phyloP scores from a whole-genome alignment of 75 land plant species.

The Azolla pinnata region DNA sequence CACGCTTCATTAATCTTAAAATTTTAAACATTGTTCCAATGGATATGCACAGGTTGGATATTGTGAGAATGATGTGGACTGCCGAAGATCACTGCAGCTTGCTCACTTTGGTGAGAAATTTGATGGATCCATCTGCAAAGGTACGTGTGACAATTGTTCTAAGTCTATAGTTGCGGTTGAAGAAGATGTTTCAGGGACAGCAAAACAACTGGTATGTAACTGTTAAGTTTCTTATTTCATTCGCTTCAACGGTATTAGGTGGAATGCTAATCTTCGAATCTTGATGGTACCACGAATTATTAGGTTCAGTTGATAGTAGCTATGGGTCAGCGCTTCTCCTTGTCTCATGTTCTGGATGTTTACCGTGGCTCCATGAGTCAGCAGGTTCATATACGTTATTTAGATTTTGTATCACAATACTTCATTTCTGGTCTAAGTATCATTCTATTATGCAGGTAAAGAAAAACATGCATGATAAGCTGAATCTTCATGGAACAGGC shows the following conservation, averaged over 20 bases:
- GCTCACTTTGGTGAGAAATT: constrained; percentile 95
- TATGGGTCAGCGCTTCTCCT: constrained; percentile 63
- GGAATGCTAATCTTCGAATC: no score
- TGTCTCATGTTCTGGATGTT: constrained; percentile 82
- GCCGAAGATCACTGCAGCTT: constrained; percentile 82
- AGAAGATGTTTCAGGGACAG: constrained; percentile 72
- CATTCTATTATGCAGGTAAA: constrained; percentile 45
- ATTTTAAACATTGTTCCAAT: not conserved
- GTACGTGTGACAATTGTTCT: constrained; percentile 86
- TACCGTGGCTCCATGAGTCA: constrained; percentile 85
- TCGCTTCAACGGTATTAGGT: no score
- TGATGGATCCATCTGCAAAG: constrained; percentile 52
- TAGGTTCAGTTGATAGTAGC: constrained; percentile 69
- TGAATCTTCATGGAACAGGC: constrained; percentile 79
- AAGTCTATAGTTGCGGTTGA: constrained; percentile 48
- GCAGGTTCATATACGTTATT: constrained; percentile 30
- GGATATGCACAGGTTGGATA: constrained; percentile 57
- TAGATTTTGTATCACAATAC: no score
- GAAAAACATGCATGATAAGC: constrained; percentile 57
- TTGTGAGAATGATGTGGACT: constrained; percentile 93
- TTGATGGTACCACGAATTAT: no score
- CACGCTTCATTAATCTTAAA: not conserved
- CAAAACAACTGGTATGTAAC: constrained; percentile 66
- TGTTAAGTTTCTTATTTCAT: no score
- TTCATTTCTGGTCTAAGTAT: not conserved